A percentile compares a stretch with the other conserved stretches of the same genome.
These are phyloP conservation scores for Elsinoe australis DNA, from an alignment of 2,329 filamentous ascomycete genomes.

Conservation along the genomic window DNA sequence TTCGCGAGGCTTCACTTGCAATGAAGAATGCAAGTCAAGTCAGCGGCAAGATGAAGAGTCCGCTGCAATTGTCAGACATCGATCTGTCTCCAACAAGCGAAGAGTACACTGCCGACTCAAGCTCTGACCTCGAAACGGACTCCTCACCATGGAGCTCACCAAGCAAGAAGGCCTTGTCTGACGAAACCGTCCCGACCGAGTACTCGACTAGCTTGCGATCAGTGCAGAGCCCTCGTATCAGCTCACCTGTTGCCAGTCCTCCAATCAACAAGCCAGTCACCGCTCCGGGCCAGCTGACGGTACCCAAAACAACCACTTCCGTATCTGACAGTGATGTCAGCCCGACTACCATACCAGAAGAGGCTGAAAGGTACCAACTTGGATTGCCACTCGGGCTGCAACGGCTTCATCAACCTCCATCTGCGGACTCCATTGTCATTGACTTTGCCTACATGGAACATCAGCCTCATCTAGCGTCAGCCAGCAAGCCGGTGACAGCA, in stretches of 20 bases:
- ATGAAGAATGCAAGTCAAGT: conserved; percentile 28
- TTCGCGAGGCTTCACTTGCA: conserved; percentile 34
- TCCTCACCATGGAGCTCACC: conserved; percentile 5
- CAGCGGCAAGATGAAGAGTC: conserved; percentile 18
- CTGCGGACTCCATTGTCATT: conserved; percentile 27
- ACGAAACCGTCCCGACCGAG: conserved; percentile 10
- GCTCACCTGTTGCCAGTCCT: not conserved
- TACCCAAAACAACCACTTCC: not conserved
- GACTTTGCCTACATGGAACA: conserved; percentile 27
- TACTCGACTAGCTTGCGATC: conserved; percentile 18
- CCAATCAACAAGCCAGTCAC: not conserved
- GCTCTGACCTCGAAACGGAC: conserved; percentile 19
- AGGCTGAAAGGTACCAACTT: conserved; percentile 7
- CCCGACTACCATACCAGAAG: conserved; percentile 7
- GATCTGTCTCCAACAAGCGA: conserved; percentile 18
- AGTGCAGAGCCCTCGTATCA: not conserved
- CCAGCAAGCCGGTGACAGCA: not conserved
- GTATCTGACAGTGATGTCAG: conserved; percentile 13
- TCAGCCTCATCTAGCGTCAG: not conserved
- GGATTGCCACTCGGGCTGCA: conserved; percentile 17
- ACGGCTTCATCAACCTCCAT: conserved; percentile 26
- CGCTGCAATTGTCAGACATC: conserved; percentile 18
- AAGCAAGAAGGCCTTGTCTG: conserved; percentile 6
- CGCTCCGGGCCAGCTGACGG: not conserved
- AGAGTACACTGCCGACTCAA: conserved; percentile 17